These are phyloP conservation scores for Plenodomus tracheiphilus DNA, from an alignment of 2,329 filamentous ascomycete genomes.

Conservation along the genomic window DNA sequence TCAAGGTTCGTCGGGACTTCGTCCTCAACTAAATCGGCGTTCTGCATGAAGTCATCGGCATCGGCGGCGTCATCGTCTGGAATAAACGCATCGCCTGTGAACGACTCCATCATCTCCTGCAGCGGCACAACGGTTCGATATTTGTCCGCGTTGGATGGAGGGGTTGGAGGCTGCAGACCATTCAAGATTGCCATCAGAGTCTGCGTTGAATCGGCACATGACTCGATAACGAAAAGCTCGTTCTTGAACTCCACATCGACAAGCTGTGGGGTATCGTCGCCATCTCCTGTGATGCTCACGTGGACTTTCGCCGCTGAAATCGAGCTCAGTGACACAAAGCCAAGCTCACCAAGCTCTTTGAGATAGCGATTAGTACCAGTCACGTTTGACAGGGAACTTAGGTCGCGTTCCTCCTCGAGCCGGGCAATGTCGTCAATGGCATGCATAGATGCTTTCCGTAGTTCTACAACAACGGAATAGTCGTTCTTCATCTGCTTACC, in stretches of 20 bases:
- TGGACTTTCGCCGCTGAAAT: slow-evolving; percentile 78
- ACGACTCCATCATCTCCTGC: slow-evolving; percentile 84
- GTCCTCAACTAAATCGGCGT: slow-evolving; percentile 45
- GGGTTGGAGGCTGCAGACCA: slow-evolving; percentile 79
- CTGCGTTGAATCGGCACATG: slow-evolving; percentile 95
- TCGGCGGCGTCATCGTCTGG: slow-evolving; percentile 61
- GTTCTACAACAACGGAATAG: slow-evolving; percentile 65
- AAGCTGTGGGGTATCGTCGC: slow-evolving; percentile 63
- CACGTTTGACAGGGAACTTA: slow-evolving; percentile 6
- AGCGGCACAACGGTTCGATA: slow-evolving; percentile 88
- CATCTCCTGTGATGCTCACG: slow-evolving; percentile 62
- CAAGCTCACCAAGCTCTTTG: slow-evolving; percentile 59
- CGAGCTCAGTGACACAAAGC: slow-evolving; percentile 84
- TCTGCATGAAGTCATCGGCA: slow-evolving; percentile 41
- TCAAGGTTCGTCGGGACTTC: slow-evolving; percentile 46
- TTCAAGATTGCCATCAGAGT: slow-evolving; percentile 81
- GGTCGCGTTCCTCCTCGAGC: slow-evolving; percentile 31
- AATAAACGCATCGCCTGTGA: slow-evolving; percentile 82
- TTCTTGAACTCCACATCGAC: slow-evolving; percentile 82
- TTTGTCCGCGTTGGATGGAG: slow-evolving; percentile 79
- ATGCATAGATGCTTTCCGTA: slow-evolving; percentile 81
- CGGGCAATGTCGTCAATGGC: slow-evolving; percentile 74
- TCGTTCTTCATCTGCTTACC: slow-evolving; percentile 68
- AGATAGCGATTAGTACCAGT: slow-evolving; percentile 49
- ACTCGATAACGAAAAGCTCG: slow-evolving; percentile 86